These are phyloP conservation scores for Tillandsia fasciculata DNA, from an alignment of 176 grass and related monocot genomes.

Conservation along the genomic window DNA sequence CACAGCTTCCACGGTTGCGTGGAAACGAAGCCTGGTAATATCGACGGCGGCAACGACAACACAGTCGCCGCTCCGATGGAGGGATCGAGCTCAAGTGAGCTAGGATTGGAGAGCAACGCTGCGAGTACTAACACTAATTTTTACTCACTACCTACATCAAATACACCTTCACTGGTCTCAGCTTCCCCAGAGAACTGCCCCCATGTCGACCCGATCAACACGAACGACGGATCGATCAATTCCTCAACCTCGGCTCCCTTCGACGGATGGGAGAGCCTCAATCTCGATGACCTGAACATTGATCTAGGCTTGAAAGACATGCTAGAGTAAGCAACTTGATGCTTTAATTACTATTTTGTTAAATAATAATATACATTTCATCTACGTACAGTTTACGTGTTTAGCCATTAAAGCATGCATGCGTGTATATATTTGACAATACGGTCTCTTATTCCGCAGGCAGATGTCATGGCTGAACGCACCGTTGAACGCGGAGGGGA, in stretches of 20 bases:
- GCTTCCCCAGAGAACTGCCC: constrained; percentile 20
- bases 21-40: constrained; percentile 2
- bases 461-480: constrained; percentile 51
- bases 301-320: constrained; percentile 59
- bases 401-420: neutral
- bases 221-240: neutral
- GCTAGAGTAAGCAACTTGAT: constrained; percentile 53
- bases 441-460: constrained; percentile 26
- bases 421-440: neutral
- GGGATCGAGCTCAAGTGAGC: constrained; percentile 24
- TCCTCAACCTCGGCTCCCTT: constrained; percentile 45
- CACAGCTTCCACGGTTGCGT: constrained; percentile 9
- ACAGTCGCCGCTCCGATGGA: neutral
- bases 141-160: neutral
- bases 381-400: too few species aligned
- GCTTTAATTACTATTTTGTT: neutral
- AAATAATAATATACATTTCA: too few species aligned
- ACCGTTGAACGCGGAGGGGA: constrained; percentile 5
- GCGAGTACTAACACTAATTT: too few species aligned
- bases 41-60: too few species aligned
- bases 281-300: constrained; percentile 40
- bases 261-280: constrained; percentile 45
- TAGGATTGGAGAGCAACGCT: neutral
- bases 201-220: neutral
- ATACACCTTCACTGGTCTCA: constrained; percentile 25